Evolutionary conservation across 768 basidiomycete species (phyloP).

Genomic region (Hortiboletus flavorubellus): DNA sequence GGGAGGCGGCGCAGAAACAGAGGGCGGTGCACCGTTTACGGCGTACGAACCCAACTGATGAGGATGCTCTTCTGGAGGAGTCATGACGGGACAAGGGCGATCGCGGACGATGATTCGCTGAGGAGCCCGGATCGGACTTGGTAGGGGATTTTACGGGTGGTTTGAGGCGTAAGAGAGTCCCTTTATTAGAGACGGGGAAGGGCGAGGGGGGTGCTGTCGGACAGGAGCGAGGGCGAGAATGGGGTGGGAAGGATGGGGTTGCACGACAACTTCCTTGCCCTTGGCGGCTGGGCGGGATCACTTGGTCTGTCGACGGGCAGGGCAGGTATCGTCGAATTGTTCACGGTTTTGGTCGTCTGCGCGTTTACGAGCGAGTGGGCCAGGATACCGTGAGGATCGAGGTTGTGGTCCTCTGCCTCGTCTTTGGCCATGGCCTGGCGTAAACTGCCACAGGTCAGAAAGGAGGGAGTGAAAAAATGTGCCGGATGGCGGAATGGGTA

Average conservation of each 20-base stretch:
- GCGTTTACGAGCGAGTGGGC: constrained; percentile 42
- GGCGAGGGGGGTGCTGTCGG: constrained; percentile 24
- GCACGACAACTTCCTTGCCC: constrained; percentile 34
- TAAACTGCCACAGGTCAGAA: constrained; percentile 44
- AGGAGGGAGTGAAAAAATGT: constrained; percentile 50
- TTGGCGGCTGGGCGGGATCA: constrained; percentile 36
- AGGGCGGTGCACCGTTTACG: constrained; percentile 22
- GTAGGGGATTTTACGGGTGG: constrained; percentile 36
- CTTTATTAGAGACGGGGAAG: constrained; percentile 44
- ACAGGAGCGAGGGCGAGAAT: constrained; percentile 26
- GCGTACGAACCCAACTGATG: constrained; percentile 24
- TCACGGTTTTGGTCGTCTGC: constrained; percentile 41
- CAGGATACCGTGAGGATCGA: constrained; percentile 47
- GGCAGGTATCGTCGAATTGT: constrained; percentile 43
- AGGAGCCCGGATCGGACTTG: constrained; percentile 18
- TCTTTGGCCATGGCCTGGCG: constrained; percentile 47
- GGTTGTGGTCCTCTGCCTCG: constrained; percentile 40
- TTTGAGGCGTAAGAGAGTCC: constrained; percentile 48
- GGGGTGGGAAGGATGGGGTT: constrained; percentile 23
- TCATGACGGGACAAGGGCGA: constrained; percentile 34
- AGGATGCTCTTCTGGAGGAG: constrained; percentile 34
- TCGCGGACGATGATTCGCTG: constrained; percentile 22
- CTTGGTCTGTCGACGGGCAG: constrained; percentile 35
- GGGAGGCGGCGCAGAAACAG: constrained; percentile 13
- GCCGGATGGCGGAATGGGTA: constrained; percentile 40